Evolutionary conservation across 1,284 basidiomycete genomes (phyloP), one percentile per base, ranked within the genome.

Genomic region (Fomitiporia mediterranea): DNA sequence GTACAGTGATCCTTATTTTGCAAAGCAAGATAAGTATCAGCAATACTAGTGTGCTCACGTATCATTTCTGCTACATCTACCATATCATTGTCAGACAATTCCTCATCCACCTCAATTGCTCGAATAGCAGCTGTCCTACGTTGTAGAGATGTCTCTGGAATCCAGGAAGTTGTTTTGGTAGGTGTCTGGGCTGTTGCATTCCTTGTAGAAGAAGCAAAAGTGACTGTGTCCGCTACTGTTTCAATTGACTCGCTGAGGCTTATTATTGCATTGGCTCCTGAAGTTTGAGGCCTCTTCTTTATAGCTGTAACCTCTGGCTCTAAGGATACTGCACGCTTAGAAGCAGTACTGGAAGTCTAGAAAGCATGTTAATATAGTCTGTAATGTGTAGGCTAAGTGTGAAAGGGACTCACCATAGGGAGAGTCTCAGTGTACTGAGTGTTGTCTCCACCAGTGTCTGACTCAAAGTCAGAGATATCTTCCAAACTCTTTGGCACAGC

Each of bases 21-120:
- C 30, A 69, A 66, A 19, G 67, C 61, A 50, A 66, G 56, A 52
- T 66, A 62, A 1, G 61, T 60, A 55, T 68, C 63, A 27, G 66
- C 66, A 61, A 68, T 57, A 8, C 54, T 25, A 3, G 60, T 61
- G 32, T 68, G 61, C 28, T 51, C 30, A 4, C 53, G 53, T 27
- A 70, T 62, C n/a, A 69, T 49, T 32, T 62, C 43, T 5, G 56
- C 51, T 11, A 52, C 58, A 4, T 42, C 32, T n/a, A 55, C 44
- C 28, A 58, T 47, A 37, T 56, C 47, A 35, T 56, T 17, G 21
- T 57, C 51, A 19, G 56, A 57, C 19, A 56, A 53, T n/a, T 60
- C 57, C 27, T 60, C 59, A 53, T 60, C 57, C 30, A 55, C 21
- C 46, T 62, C 52, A 1, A 56, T 47, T 5, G 46, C 34, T 4